Evolutionary conservation across 208 protist species (phyloP).

Genomic region (Tritrichomonas musculus): DNA sequence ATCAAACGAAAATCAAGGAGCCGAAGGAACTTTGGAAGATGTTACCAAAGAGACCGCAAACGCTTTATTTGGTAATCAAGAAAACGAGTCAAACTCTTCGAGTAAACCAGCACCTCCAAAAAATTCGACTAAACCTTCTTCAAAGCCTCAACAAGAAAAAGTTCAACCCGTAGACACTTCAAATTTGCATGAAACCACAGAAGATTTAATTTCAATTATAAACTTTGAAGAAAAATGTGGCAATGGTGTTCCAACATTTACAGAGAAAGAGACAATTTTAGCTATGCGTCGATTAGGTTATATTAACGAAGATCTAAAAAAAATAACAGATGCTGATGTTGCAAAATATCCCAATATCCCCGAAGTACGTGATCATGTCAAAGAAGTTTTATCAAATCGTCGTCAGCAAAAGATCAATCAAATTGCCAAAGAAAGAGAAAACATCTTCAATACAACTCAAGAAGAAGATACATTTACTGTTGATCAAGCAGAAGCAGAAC

Average conservation of each 20-base stretch:
- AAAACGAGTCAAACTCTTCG: neutral
- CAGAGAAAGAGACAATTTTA: neutral
- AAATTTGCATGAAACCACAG: neutral
- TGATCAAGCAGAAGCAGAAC: neutral
- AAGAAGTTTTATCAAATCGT: neutral
- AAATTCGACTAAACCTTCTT: neutral
- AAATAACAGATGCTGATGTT: slow-evolving; percentile 20
- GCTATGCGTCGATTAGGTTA: neutral
- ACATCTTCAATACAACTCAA: neutral
- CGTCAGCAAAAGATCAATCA: neutral
- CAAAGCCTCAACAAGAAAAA: neutral
- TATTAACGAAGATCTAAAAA: neutral
- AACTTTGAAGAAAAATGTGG: slow-evolving; percentile 24
- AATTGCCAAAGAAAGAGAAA: neutral
- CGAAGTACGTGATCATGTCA: neutral
- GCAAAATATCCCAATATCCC: neutral
- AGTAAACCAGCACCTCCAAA: neutral
- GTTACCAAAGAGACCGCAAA: neutral
- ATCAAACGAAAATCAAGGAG: neutral
- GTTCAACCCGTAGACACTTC: neutral
- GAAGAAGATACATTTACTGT: too few species aligned
- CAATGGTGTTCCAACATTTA: neutral
- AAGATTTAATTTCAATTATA: neutral
- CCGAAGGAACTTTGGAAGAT: neutral
- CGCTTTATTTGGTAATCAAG: neutral